These are phyloP conservation scores for Suillus ampliporus DNA, from an alignment of 768 basidiomycete genomes.

Conservation along the genomic window DNA sequence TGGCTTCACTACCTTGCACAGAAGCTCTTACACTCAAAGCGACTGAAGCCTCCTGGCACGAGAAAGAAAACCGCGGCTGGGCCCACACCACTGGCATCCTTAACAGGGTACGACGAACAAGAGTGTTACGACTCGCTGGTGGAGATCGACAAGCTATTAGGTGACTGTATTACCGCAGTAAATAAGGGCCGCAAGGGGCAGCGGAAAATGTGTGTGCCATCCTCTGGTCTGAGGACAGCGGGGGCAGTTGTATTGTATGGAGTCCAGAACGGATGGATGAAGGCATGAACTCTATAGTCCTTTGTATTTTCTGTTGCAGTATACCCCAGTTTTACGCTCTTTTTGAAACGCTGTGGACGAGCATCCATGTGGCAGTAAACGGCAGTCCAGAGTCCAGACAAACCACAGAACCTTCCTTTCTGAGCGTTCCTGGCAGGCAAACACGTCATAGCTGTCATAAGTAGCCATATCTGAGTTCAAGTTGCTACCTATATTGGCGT, in stretches of 20 bases:
- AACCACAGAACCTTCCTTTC: constrained; percentile 20
- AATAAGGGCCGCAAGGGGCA: constrained; percentile 39
- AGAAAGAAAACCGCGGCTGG: constrained; percentile 40
- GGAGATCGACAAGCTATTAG: constrained; percentile 67
- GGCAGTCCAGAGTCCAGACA: not conserved
- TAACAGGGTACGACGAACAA: constrained; percentile 59
- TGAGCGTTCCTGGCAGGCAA: constrained; percentile 13
- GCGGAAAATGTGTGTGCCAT: constrained; percentile 38
- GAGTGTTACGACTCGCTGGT: constrained; percentile 73
- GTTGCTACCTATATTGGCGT: constrained; percentile 10
- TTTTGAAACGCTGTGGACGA: not conserved
- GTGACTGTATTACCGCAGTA: constrained; percentile 47
- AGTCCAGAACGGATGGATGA: constrained; percentile 66
- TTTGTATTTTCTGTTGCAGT: not conserved
- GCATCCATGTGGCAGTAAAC: no score
- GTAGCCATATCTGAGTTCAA: constrained; percentile 6
- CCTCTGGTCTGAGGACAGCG: constrained; percentile 46
- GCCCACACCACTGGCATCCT: constrained; percentile 18
- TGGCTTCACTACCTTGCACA: constrained; percentile 88
- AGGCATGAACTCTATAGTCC: constrained; percentile 20
- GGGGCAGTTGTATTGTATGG: constrained; percentile 69
- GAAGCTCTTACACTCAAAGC: constrained; percentile 76
- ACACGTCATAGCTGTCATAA: constrained; percentile 9
- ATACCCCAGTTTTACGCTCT: not conserved
- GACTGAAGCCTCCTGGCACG: constrained; percentile 59